These are phyloP conservation scores for Nannochloropsis granulata DNA, from an alignment of 108 stramenopile species.

Conservation along the genomic window DNA sequence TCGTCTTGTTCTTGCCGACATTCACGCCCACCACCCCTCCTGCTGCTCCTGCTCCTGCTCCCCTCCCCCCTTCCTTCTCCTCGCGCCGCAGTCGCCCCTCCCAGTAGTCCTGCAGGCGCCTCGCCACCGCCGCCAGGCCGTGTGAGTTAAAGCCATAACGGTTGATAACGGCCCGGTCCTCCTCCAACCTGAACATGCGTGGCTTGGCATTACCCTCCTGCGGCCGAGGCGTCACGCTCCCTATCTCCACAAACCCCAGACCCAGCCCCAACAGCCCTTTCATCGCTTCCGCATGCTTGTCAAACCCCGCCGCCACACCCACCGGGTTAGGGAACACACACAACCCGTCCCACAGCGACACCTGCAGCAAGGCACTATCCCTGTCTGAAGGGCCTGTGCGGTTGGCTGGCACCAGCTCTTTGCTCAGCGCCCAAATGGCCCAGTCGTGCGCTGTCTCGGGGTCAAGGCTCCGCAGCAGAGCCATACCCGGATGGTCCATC, in stretches of 20 bases:
- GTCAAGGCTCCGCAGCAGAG: slow-evolving; percentile 18
- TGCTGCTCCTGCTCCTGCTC: not conserved
- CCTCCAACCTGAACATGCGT: slow-evolving; percentile 71
- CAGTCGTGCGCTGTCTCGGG: slow-evolving; percentile 18
- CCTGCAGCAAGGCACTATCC: not conserved
- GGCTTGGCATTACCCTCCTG: slow-evolving; percentile 90
- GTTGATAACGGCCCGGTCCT: slow-evolving; percentile 81
- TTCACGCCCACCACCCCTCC: slow-evolving; percentile 52
- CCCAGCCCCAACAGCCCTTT: slow-evolving; percentile 58
- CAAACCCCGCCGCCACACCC: slow-evolving; percentile 91
- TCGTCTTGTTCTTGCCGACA: slow-evolving; percentile 82
- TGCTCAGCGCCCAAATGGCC: slow-evolving; percentile 10
- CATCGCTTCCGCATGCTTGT: slow-evolving; percentile 72
- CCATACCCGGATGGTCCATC: slow-evolving; percentile 12
- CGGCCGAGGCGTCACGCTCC: slow-evolving; percentile 68
- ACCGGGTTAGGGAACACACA: slow-evolving; percentile 52
- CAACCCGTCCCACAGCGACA: not conserved
- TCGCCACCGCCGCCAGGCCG: slow-evolving; percentile 49
- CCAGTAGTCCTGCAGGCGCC: slow-evolving; percentile 25
- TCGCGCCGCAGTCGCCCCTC: not conserved
- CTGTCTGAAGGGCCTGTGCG: not conserved
- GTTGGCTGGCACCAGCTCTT: not conserved
- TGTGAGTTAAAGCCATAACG: slow-evolving; percentile 83
- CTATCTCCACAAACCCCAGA: slow-evolving; percentile 61
- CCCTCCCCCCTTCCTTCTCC: not conserved